Conservation (phyloP, 2,329 filamentous ascomycete genomes). For the Aspergillus ustus region DNA sequence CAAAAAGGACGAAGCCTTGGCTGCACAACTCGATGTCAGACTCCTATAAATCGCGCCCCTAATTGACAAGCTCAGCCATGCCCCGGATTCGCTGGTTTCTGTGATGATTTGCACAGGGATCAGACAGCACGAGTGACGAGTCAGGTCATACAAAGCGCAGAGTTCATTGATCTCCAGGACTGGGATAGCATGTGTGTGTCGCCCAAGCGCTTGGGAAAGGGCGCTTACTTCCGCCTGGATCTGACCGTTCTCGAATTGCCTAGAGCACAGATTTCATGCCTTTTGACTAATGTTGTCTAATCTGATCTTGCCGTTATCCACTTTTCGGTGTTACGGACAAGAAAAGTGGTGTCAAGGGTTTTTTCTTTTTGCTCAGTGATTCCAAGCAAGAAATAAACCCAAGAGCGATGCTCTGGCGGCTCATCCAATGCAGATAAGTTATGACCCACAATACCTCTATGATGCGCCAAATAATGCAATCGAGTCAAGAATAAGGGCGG, state of each 20-base stretch:
- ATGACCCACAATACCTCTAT: constrained; percentile 2
- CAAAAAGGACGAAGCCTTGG: background rate
- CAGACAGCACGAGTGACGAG: background rate
- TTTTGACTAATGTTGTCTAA: constrained; percentile 2
- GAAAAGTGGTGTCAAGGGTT: background rate
- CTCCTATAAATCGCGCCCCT: background rate
- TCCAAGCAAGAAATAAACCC: background rate
- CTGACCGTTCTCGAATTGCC: background rate
- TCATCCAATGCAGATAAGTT: constrained; percentile 11
- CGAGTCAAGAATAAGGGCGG: constrained; percentile 8
- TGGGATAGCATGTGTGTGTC: background rate
- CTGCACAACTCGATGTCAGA: constrained; percentile 1
- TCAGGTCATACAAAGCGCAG: constrained; percentile 2
- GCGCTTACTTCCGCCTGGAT: background rate
- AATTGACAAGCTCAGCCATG: constrained; percentile 3
- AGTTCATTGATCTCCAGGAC: background rate
- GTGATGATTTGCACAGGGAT: constrained; percentile 22
- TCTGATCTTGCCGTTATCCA: constrained; percentile 6
- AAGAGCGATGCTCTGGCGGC: constrained; percentile 13
- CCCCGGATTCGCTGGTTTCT: background rate
- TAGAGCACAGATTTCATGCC: background rate
- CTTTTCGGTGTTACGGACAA: constrained; percentile 1
- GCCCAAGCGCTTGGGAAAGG: background rate
- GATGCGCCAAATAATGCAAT: constrained; percentile 11
- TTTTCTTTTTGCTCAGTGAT: background rate